Base-by-base conservation (phyloP, 2,329 filamentous ascomycete species). In the Fusarium solani-melongenae region DNA sequence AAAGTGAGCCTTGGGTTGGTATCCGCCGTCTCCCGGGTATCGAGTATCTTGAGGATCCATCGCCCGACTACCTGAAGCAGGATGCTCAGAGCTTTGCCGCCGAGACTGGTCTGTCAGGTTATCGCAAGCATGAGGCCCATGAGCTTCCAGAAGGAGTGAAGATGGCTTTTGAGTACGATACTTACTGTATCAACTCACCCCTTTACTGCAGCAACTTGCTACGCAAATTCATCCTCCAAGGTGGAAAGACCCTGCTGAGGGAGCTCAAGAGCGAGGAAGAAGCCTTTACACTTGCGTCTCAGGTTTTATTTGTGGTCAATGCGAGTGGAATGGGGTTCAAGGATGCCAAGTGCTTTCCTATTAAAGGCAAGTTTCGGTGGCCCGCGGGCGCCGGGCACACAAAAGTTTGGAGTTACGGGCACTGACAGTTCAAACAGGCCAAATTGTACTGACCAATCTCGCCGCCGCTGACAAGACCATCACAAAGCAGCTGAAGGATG, bases 401-500 rank as follows among this genome's bases (percentile, higher is more conserved):
- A 8, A 46, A 46, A 46, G 2, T 24, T 46, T 46, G 14, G 22
- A 46, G 41, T 24, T 5, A 22, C 10, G 41, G 41, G 20, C 31
- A 44, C 71, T 59, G 4, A 55, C 27, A 81, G 7, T 6, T 20
- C n/a, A 27, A 5, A 5, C 34, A 82, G 82, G 82, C 0, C 82
- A 83, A 60, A 82, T 78, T 0, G 75, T 77, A 1, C 75, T 86
- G 17, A 85, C 85, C 1, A 79, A 84, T 27, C 79, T 86, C 12
- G 56, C 75, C 1, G 76, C 78, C 4, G 80, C 80, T 1, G 78
- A 79, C 0, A 80, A 79, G 36, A 83, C 81, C 0, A 83, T 93
- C 22, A 93, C 91, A 4, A 85, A 88, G 29, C 90, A 93, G 73
- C 88, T 90, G 75, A 84, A 84, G 1, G 90, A 92, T 77, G 91